Percentiles rank a stretch among this genome's conserved stretches.
phyloP scores from a whole-genome alignment of 75 land plant species.

The Sequoiadendron giganteum region DNA sequence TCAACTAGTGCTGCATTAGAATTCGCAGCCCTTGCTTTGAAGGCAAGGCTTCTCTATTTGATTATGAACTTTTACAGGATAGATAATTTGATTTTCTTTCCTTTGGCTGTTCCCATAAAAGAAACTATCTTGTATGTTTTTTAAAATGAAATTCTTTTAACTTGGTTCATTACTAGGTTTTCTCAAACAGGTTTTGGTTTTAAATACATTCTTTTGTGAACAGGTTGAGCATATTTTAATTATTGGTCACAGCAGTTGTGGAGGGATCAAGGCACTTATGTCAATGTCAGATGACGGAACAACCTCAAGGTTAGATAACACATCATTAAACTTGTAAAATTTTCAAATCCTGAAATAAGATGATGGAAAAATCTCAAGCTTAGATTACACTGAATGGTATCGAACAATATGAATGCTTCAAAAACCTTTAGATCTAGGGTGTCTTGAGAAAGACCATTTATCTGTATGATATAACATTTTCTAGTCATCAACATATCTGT shows the following conservation, averaged over 20 bases:
- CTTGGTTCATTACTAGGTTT: not conserved
- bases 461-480: not conserved
- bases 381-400: not conserved
- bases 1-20: slow-evolving; percentile 80
- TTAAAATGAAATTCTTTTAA: not conserved
- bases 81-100: not conserved
- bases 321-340: not conserved
- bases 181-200: not conserved
- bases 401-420: not conserved
- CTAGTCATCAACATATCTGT: no score
- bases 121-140: not conserved
- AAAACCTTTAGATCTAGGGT: not conserved
- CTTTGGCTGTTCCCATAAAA: not conserved
- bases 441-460: not conserved
- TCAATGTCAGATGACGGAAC: slow-evolving; percentile 57
- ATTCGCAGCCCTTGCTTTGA: slow-evolving; percentile 62
- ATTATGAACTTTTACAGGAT: not conserved
- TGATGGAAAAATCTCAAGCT: slow-evolving; percentile 36
- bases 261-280: slow-evolving; percentile 85
- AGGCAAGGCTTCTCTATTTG: slow-evolving; percentile 30
- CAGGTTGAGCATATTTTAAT: slow-evolving; percentile 80
- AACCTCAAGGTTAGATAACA: slow-evolving; percentile 21
- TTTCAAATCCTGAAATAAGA: slow-evolving; percentile 14
- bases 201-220: not conserved
- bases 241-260: slow-evolving; percentile 87